A percentile compares a stretch with the other conserved stretches of the same genome.
These are phyloP conservation scores for Rhynchosporium agropyri DNA, from an alignment of 2,329 filamentous ascomycete species.

Conservation along the genomic window DNA sequence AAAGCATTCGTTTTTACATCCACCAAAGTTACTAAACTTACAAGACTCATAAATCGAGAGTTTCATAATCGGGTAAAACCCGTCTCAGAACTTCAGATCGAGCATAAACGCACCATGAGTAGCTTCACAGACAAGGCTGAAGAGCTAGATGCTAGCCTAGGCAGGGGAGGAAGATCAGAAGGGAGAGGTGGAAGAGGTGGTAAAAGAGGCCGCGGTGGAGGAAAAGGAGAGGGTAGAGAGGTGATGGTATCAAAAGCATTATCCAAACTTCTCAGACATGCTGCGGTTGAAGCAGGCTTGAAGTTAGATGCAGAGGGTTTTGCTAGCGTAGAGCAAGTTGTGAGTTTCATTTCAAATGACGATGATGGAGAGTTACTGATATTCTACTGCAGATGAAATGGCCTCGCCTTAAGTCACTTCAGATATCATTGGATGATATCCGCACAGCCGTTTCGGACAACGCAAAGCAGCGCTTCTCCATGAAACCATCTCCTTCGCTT, in stretches of 20 bases:
- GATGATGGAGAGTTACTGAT: neutral
- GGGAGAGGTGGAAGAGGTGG: conserved; percentile 24
- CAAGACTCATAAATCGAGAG: neutral
- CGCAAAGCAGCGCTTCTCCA: conserved; percentile 88
- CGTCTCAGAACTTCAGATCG: neutral
- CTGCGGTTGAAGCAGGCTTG: conserved; percentile 55
- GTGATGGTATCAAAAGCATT: conserved; percentile 41
- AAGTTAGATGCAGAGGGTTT: conserved; percentile 61
- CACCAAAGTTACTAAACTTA: neutral
- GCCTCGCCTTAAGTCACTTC: conserved; percentile 61
- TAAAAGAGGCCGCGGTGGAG: conserved; percentile 26
- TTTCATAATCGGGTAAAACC: neutral
- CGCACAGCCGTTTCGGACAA: conserved; percentile 69
- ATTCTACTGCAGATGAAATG: conserved; percentile 39
- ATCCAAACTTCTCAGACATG: conserved; percentile 42
- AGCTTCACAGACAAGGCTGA: conserved; percentile 20
- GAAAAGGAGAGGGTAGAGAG: conserved; percentile 35
- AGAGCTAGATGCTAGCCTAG: conserved; percentile 15
- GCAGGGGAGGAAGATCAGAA: conserved; percentile 16
- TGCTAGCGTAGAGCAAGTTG: conserved; percentile 59
- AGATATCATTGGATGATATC: conserved; percentile 77
- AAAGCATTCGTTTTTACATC: neutral
- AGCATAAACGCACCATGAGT: neutral
- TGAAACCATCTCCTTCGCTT: conserved; percentile 59
- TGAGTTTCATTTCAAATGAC: conserved; percentile 46